These are phyloP conservation scores for Datura wrightii DNA, from an alignment of 257 asterid genomes.

Conservation along the genomic window DNA sequence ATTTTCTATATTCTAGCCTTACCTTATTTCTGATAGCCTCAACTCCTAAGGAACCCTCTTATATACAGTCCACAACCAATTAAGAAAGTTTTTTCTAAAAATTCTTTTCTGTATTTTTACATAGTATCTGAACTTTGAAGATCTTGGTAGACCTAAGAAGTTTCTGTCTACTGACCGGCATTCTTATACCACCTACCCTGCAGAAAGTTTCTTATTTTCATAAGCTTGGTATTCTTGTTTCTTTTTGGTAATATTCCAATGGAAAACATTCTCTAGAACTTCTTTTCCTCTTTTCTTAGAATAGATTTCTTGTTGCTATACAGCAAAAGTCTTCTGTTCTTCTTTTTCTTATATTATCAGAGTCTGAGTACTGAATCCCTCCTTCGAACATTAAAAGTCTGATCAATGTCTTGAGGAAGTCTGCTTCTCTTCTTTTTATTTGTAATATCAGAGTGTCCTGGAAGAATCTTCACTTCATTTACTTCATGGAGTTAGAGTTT, in stretches of 20 bases:
- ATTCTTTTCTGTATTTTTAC: neutral
- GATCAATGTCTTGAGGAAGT: neutral
- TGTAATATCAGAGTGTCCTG: neutral
- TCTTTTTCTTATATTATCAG: neutral
- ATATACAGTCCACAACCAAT: neutral
- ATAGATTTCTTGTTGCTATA: neutral
- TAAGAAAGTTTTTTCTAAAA: neutral
- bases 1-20: neutral
- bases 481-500: neutral
- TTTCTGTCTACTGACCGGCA: neutral
- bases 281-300: neutral
- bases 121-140: neutral
- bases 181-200: slow-evolving; percentile 15
- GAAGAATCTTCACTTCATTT: slow-evolving; percentile 6
- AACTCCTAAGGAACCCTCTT: slow-evolving; percentile 16
- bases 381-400: neutral
- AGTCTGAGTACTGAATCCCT: neutral
- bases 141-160: slow-evolving; percentile 4
- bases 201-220: neutral
- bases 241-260: neutral
- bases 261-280: neutral
- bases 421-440: neutral
- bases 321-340: neutral
- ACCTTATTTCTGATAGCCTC: neutral
- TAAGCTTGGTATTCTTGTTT: neutral